Percentiles rank a stretch among this genome's conserved stretches.
phyloP scores from a whole-genome alignment of 441 rosid genomes.

The Gossypium gossypioides region DNA sequence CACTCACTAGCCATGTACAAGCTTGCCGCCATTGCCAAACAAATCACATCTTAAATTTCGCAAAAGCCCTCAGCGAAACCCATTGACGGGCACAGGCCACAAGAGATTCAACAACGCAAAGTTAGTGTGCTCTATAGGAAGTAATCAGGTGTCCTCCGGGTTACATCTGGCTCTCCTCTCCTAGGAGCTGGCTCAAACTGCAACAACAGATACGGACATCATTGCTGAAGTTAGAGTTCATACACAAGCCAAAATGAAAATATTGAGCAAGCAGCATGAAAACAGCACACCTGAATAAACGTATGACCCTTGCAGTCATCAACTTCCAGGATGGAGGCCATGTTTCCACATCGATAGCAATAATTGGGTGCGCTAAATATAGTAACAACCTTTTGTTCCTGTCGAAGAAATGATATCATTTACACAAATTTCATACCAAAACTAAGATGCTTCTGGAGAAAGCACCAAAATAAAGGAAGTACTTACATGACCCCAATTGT shows the following conservation, averaged over 20 bases:
- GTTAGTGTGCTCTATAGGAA: constrained; percentile 44
- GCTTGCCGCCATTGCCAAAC: not conserved
- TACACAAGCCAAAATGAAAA: not conserved
- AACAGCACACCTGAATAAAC: constrained; percentile 59
- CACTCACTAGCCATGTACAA: constrained; percentile 16
- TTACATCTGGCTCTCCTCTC: constrained; percentile 92
- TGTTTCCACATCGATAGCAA: constrained; percentile 91
- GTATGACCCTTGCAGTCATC: constrained; percentile 90
- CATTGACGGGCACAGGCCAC: constrained; percentile 17
- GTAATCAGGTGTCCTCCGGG: constrained; percentile 92
- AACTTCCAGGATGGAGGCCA: constrained; percentile 89
- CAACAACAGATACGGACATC: constrained; percentile 9
- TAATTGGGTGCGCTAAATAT: constrained; percentile 89
- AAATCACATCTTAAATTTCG: constrained; percentile 22
- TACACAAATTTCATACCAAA: not conserved
- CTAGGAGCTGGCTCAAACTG: constrained; percentile 96
- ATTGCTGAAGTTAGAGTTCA: not conserved
- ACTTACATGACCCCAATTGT: constrained; percentile 89
- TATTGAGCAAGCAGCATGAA: not conserved
- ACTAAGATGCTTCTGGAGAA: not conserved
- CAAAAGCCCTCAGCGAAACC: constrained; percentile 16
- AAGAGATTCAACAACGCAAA: constrained; percentile 6
- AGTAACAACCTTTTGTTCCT: constrained; percentile 94
- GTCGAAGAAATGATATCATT: constrained; percentile 17
- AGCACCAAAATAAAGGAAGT: not conserved